Percentiles rank a stretch among this genome's conserved stretches.
phyloP scores from a whole-genome alignment of 306 rosid species.

The Mimosa bimucronata region DNA sequence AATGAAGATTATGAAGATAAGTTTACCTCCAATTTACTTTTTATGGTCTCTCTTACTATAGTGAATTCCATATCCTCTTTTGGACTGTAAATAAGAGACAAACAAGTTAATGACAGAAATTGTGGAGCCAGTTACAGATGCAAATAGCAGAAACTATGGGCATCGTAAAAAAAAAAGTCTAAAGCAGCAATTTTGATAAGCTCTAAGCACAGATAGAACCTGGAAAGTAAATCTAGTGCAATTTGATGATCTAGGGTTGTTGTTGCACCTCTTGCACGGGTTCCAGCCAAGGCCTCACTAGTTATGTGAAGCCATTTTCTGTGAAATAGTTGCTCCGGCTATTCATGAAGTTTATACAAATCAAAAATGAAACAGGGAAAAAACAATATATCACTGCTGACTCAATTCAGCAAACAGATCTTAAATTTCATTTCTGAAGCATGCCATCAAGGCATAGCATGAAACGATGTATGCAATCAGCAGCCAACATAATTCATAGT shows the following conservation, averaged over 20 bases:
- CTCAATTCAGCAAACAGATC: constrained; percentile 34
- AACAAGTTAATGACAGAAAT: constrained; percentile 20
- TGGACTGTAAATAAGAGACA: constrained; percentile 55
- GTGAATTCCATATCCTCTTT: constrained; percentile 92
- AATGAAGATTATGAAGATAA: constrained; percentile 28
- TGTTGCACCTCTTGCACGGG: constrained; percentile 87
- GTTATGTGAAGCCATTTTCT: constrained; percentile 79
- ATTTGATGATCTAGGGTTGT: constrained; percentile 69
- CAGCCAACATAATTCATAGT: constrained; percentile 4
- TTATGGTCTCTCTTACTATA: constrained; percentile 83
- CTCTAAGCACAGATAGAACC: constrained; percentile 53
- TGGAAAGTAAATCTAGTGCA: constrained; percentile 86
- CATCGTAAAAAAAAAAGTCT: constrained; percentile 15
- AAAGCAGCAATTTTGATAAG: constrained; percentile 14
- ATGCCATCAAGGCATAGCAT: constrained; percentile 14
- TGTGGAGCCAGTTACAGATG: constrained; percentile 8
- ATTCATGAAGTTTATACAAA: constrained; percentile 61
- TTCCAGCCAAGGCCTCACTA: constrained; percentile 96
- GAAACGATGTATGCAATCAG: neutral
- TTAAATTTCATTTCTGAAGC: neutral
- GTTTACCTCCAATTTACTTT: constrained; percentile 81
- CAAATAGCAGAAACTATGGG: constrained; percentile 23
- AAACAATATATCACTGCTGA: constrained; percentile 31
- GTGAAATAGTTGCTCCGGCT: constrained; percentile 99
- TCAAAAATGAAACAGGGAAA: constrained; percentile 43